Percentiles rank a stretch among this genome's conserved stretches.
These are phyloP conservation scores for Psilocybe tampanensis DNA, from an alignment of 768 basidiomycete species.

Conservation along the genomic window DNA sequence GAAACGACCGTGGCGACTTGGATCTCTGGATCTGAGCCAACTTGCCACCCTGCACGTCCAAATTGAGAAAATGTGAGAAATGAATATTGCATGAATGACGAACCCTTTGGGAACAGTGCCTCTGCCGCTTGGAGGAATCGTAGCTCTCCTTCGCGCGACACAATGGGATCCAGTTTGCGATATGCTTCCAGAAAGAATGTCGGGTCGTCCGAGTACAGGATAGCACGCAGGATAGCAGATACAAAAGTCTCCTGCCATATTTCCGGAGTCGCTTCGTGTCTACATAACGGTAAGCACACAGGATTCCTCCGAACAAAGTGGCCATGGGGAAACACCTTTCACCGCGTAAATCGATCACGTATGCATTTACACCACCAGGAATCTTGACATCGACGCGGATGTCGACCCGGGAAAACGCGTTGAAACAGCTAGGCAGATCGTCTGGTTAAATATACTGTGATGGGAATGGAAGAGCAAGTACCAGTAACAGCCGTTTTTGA, in stretches of 20 bases:
- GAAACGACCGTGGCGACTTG: constrained; percentile 97
- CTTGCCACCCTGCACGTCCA: constrained; percentile 81
- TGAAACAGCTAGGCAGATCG: constrained; percentile 73
- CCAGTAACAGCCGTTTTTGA: constrained; percentile 93
- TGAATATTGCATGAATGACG: not conserved
- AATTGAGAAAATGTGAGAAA: not conserved
- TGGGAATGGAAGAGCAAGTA: constrained; percentile 34
- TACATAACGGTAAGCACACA: constrained; percentile 26
- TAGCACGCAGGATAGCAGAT: constrained; percentile 87
- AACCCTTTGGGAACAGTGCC: constrained; percentile 82
- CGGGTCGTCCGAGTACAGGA: constrained; percentile 95
- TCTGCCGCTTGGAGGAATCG: constrained; percentile 92
- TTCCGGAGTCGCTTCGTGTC: constrained; percentile 88
- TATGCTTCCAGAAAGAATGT: constrained; percentile 91
- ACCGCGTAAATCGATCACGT: constrained; percentile 91
- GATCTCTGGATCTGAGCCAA: constrained; percentile 97
- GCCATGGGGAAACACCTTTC: constrained; percentile 62
- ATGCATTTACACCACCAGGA: constrained; percentile 94
- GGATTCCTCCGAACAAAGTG: not conserved
- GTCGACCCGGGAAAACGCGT: constrained; percentile 96
- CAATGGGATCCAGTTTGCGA: constrained; percentile 94
- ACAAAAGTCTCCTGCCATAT: constrained; percentile 99
- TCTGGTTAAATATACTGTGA: not conserved
- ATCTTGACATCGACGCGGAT: constrained; percentile 98
- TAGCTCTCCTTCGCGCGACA: constrained; percentile 83